These are phyloP conservation scores for Zostera marina DNA, from an alignment of 116 monocot species.

Conservation along the genomic window DNA sequence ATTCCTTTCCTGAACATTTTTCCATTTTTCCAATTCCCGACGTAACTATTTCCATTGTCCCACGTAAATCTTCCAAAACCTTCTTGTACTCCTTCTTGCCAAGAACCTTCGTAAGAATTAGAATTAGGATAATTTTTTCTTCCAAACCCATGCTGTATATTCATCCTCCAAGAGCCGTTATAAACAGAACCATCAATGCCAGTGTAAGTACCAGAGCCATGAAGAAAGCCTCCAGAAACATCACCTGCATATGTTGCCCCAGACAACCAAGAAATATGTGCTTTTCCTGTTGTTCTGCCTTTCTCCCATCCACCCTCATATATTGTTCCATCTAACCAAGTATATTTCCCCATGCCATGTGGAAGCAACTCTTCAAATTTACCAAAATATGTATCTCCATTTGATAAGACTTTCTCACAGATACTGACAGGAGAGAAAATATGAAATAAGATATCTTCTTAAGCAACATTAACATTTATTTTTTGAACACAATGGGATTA, in stretches of 20 bases:
- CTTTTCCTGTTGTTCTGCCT: slow-evolving; percentile 54
- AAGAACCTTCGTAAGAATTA: slow-evolving; percentile 66
- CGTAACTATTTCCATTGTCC: slow-evolving; percentile 56
- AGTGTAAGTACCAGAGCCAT: slow-evolving; percentile 55
- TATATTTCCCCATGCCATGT: slow-evolving; percentile 65
- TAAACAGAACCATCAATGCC: slow-evolving; percentile 54
- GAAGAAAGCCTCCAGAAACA: slow-evolving; percentile 62
- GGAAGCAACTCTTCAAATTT: slow-evolving; percentile 42
- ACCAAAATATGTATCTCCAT: slow-evolving; percentile 71
- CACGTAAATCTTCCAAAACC: slow-evolving; percentile 65
- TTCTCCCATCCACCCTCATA: slow-evolving; percentile 76
- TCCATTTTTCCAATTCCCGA: slow-evolving; percentile 75
- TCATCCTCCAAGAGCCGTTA: slow-evolving; percentile 77
- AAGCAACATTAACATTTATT: background rate
- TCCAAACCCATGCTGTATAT: slow-evolving; percentile 66
- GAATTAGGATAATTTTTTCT: slow-evolving; percentile 50
- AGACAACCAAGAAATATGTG: slow-evolving; percentile 51
- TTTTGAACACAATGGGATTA: no score
- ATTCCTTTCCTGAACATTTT: slow-evolving; percentile 78
- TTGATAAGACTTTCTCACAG: slow-evolving; percentile 38
- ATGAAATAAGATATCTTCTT: background rate
- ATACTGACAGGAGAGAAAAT: slow-evolving; percentile 11
- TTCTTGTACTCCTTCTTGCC: slow-evolving; percentile 79
- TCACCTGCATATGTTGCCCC: slow-evolving; percentile 76
- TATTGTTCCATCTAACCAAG: slow-evolving; percentile 52